phyloP scores from a whole-genome alignment of 352 stramenopile species.

The Achlya hypogyna region DNA sequence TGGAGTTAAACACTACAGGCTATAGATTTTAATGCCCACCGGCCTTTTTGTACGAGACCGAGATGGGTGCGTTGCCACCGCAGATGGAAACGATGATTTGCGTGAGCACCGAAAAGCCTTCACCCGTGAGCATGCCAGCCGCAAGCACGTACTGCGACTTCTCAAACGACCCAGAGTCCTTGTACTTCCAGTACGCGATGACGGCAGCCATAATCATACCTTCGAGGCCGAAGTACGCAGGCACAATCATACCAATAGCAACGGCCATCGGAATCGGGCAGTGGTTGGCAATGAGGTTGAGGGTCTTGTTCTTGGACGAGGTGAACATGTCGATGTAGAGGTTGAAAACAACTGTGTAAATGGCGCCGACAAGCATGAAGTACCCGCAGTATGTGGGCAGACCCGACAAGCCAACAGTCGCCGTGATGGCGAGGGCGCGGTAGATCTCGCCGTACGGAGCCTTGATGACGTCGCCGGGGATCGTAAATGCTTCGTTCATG shows the following conservation, averaged over 20 bases:
- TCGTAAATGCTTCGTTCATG: conserved; percentile 9
- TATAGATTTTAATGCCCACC: too few species aligned
- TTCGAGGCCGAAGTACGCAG: conserved; percentile 1
- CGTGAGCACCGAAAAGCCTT: not conserved
- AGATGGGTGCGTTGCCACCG: not conserved
- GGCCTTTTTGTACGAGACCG: too few species aligned
- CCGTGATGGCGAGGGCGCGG: conserved; percentile 6
- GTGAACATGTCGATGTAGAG: conserved; percentile 1
- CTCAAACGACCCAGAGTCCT: not conserved
- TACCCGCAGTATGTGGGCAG: not conserved
- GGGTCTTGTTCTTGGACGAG: not conserved
- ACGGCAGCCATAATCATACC: not conserved
- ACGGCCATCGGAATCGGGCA: not conserved
- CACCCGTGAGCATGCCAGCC: not conserved
- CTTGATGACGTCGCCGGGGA: conserved; percentile 1
- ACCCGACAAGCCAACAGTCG: not conserved
- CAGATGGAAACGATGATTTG: not conserved
- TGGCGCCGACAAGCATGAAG: not conserved
- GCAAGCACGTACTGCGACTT: conserved; percentile 4
- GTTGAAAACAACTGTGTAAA: not conserved
- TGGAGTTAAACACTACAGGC: too few species aligned
- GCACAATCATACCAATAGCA: conserved; percentile 5
- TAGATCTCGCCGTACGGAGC: conserved; percentile 3
- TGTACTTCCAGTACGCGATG: not conserved
- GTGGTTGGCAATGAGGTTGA: not conserved